Percentiles rank a stretch among this genome's conserved stretches.
phyloP scores from a whole-genome alignment of 805 yeast genomes.

The Cyberlindnera mycetangii region DNA sequence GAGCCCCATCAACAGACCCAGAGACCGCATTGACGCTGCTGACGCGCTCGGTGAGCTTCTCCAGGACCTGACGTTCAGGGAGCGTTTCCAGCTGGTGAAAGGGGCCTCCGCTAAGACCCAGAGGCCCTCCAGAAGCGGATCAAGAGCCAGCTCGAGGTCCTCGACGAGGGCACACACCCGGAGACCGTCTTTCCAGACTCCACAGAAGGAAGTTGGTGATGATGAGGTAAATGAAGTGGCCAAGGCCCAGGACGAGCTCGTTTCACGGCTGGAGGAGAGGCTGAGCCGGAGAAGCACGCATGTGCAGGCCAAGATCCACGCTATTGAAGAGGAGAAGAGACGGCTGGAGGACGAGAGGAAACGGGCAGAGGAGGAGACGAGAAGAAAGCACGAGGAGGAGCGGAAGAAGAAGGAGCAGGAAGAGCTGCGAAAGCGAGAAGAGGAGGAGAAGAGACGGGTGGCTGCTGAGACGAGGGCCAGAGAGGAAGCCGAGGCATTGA shows the following conservation, averaged over 20 bases:
- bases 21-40: no score
- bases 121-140: neutral
- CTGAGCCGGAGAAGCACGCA: constrained; percentile 7
- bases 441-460: constrained; percentile 17
- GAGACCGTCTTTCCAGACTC: constrained; percentile 9
- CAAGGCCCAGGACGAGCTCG: constrained; percentile 9
- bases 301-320: constrained; percentile 16
- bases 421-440: constrained; percentile 13
- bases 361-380: constrained; percentile 12
- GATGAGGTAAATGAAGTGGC: neutral
- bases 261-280: constrained; percentile 16
- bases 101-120: constrained; percentile 1
- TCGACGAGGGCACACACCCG: constrained; percentile 11
- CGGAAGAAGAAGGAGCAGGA: constrained; percentile 15
- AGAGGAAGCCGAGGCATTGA: constrained; percentile 22
- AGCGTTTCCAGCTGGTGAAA: constrained; percentile 14
- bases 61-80: constrained; percentile 20
- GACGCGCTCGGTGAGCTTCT: constrained; percentile 20
- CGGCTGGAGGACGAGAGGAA: constrained; percentile 18
- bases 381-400: constrained; percentile 17
- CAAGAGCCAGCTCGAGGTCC: constrained; percentile 8
- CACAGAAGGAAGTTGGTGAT: neutral
- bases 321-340: constrained; percentile 18
- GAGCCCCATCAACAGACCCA: neutral
- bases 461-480: constrained; percentile 26